Evolutionary conservation across 192 early-diverging fungal species (phyloP), one percentile per base, ranked within the genome.

Genomic region (Funneliformis mosseae): DNA sequence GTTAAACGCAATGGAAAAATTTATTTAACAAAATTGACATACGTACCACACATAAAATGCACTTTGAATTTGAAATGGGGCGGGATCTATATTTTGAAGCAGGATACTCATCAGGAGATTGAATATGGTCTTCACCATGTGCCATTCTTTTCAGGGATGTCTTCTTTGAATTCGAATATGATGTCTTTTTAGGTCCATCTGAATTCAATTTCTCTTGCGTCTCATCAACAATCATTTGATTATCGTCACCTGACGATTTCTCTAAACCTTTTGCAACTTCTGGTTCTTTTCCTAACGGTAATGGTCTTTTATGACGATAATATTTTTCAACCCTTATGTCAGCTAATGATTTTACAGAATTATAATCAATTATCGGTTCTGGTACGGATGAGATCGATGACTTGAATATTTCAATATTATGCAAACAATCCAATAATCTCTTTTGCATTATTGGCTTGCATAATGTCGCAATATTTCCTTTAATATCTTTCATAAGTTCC

Each of bases 401-500:
- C 6, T 0, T 10, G 25, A 74, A 74, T 10, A 82, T 77, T 10
- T 76, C 83, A 5, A 38, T 18, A 74, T 74, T 81, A 62, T 78
- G 80, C 33, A 84, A 33, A 74, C 83, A 84, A 27, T 84, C 83
- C 50, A 84, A 59, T 12, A 86, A 62, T 2, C 85, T 76, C 5
- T 83, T 83, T 8, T 75, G 23, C 61, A 80, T 83, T 25, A 86
- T 79, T 33, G 85, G 85, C n/a, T 86, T 86, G 23, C 45, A 84
- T 55, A 70, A 80, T 76, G 18, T 69, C 55, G 41, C 81, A 80
- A 28, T 79, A 33, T 74, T n/a, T 28, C 55, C 77, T 50, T 79
- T 59, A 12, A 86, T 84, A 27, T 79, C 42, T 70, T 82, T 78
- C 1, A 78, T 66, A 48, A 84, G 74, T 45, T 84, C 80, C 42